phyloP scores from a whole-genome alignment of 2,329 filamentous ascomycete species.

The Ophiostoma quercus region DNA sequence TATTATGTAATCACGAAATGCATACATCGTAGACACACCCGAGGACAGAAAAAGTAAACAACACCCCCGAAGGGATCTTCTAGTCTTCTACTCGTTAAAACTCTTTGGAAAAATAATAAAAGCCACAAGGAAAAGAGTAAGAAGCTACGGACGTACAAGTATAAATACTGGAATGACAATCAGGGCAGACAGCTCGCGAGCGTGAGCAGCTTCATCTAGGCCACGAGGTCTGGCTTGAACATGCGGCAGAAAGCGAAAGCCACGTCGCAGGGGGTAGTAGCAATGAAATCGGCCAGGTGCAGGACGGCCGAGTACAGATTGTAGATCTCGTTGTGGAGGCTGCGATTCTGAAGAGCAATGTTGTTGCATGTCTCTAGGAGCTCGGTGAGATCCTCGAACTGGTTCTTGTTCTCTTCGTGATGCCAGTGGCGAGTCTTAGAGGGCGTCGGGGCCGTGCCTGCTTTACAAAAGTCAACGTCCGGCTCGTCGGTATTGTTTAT shows the following conservation, averaged over 20 bases:
- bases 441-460: background rate
- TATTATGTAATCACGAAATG: background rate
- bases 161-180: constrained; percentile 38
- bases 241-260: constrained; percentile 40
- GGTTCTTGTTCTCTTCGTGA: constrained; percentile 34
- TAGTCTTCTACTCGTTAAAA: no score
- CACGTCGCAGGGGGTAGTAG: constrained; percentile 44
- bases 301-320: constrained; percentile 39
- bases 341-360: constrained; percentile 27
- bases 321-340: constrained; percentile 32
- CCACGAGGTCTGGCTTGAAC: constrained; percentile 76
- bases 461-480: constrained; percentile 26
- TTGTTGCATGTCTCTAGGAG: constrained; percentile 35
- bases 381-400: constrained; percentile 36
- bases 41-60: no score
- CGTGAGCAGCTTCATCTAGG: constrained; percentile 66
- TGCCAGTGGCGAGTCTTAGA: constrained; percentile 31
- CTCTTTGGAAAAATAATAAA: no score
- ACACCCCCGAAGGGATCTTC: no score
- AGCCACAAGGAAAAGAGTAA: no score
- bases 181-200: constrained; percentile 42
- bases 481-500: constrained; percentile 22
- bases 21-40: background rate
- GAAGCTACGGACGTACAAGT: no score
- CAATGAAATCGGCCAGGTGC: constrained; percentile 40